A percentile compares a stretch with the other conserved stretches of the same genome.
phyloP scores from a whole-genome alignment of 176 grass and related monocot genomes.

The Areca catechu region DNA sequence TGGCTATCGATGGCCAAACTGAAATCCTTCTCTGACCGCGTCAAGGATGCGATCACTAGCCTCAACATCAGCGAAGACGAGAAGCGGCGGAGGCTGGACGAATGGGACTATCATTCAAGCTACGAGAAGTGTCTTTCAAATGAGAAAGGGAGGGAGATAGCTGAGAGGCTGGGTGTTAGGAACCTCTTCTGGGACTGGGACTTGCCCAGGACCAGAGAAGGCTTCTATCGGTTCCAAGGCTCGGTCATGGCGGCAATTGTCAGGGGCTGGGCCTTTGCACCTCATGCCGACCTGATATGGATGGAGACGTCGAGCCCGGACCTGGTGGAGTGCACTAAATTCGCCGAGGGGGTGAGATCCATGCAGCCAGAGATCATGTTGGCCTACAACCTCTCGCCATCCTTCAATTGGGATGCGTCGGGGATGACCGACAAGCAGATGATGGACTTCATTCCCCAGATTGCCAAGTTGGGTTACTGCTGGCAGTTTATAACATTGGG shows the following conservation, averaged over 20 bases:
- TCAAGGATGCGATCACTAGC: constrained; percentile 36
- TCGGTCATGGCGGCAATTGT: constrained; percentile 68
- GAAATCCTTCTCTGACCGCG: constrained; percentile 69
- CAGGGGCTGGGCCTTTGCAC: constrained; percentile 57
- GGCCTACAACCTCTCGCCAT: constrained; percentile 97
- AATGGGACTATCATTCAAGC: constrained; percentile 45
- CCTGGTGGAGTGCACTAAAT: constrained; percentile 58
- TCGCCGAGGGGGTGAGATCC: constrained; percentile 52
- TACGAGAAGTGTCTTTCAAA: constrained; percentile 51
- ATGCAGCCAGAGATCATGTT: constrained; percentile 53
- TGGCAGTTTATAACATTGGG: constrained; percentile 98
- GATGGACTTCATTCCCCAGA: constrained; percentile 62
- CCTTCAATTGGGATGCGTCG: constrained; percentile 95
- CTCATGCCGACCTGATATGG: constrained; percentile 79
- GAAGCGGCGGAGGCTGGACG: constrained; percentile 44
- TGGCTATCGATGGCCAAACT: constrained; percentile 52
- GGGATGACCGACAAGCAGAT: constrained; percentile 76
- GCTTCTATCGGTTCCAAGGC: constrained; percentile 79
- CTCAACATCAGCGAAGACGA: constrained; percentile 23
- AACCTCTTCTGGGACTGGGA: constrained; percentile 92
- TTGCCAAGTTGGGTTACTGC: constrained; percentile 55
- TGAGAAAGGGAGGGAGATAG: constrained; percentile 48
- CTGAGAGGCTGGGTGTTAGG: constrained; percentile 41
- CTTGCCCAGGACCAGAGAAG: constrained; percentile 70
- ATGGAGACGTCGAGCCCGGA: constrained; percentile 95